A percentile compares a stretch with the other conserved stretches of the same genome.
These are phyloP conservation scores for Salix koriyanagi DNA, from an alignment of 345 rosid genomes.

Conservation along the genomic window DNA sequence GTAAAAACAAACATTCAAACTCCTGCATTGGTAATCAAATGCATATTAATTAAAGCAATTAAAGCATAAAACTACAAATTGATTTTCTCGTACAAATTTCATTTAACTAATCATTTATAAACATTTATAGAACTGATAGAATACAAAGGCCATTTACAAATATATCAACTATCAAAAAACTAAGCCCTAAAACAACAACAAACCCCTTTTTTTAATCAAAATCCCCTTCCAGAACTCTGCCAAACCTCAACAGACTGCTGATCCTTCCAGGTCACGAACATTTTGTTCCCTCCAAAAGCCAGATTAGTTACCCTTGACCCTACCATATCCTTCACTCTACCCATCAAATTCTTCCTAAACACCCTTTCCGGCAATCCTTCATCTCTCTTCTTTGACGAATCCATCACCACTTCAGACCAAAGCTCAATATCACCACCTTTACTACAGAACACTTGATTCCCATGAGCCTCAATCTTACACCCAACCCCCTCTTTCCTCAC, in stretches of 20 bases:
- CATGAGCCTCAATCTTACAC: constrained; percentile 71
- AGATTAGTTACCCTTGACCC: constrained; percentile 56
- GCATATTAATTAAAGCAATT: not conserved
- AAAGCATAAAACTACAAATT: not conserved
- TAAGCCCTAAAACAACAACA: not conserved
- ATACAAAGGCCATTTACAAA: not conserved
- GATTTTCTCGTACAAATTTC: not conserved
- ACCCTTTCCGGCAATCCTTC: constrained; percentile 48
- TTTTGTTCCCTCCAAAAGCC: constrained; percentile 80
- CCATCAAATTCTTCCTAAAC: constrained; percentile 66
- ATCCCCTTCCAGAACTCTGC: constrained; percentile 51
- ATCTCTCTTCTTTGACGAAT: constrained; percentile 26
- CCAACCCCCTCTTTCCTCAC: constrained; percentile 81
- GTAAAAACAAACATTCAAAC: not conserved
- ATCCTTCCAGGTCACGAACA: constrained; percentile 70
- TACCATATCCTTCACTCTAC: constrained; percentile 50
- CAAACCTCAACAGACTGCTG: constrained; percentile 78
- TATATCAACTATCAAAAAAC: not conserved
- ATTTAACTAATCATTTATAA: not conserved
- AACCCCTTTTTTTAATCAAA: not conserved
- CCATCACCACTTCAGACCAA: constrained; percentile 78
- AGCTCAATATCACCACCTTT: constrained; percentile 64
- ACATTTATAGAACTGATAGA: not conserved
- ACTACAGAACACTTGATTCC: constrained; percentile 72
- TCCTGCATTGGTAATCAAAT: not conserved